Conservation (phyloP, 139 green algal species). For the Chlamydomonas sp. region DNA sequence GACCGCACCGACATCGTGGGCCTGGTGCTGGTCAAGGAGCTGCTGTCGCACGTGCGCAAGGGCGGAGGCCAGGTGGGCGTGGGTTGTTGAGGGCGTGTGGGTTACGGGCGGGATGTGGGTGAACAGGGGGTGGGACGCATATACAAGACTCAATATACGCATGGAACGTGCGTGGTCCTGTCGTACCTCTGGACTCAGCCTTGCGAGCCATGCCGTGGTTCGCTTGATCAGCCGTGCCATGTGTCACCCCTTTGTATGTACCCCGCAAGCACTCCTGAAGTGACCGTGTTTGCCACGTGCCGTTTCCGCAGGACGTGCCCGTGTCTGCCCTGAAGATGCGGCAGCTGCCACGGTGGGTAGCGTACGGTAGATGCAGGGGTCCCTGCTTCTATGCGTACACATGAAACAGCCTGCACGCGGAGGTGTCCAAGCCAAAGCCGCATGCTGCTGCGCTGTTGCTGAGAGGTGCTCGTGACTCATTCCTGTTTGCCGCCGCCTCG, state of each 20-base stretch:
- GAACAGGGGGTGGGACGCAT: not conserved
- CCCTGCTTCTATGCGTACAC: no score
- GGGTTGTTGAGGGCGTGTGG: not conserved
- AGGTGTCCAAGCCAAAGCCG: no score
- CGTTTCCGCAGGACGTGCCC: slow-evolving; percentile 7
- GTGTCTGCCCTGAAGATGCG: slow-evolving; percentile 38
- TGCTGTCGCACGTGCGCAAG: slow-evolving; percentile 15
- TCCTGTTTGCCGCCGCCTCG: no score
- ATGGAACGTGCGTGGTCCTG: no score
- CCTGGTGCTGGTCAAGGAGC: slow-evolving; percentile 58
- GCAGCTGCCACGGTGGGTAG: slow-evolving; percentile 37
- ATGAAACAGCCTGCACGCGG: no score
- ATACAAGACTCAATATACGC: no score
- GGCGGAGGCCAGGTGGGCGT: not conserved
- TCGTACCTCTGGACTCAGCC: no score
- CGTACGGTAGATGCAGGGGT: no score
- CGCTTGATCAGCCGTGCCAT: no score
- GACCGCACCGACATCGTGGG: slow-evolving; percentile 62
- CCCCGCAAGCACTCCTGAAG: not conserved
- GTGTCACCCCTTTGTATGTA: not conserved
- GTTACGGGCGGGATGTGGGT: not conserved
- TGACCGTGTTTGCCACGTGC: not conserved
- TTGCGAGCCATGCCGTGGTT: no score
- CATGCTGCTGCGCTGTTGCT: no score
- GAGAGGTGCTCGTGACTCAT: no score